phyloP scores from a whole-genome alignment of 208 protist species.

The Phytomonas sp. region DNA sequence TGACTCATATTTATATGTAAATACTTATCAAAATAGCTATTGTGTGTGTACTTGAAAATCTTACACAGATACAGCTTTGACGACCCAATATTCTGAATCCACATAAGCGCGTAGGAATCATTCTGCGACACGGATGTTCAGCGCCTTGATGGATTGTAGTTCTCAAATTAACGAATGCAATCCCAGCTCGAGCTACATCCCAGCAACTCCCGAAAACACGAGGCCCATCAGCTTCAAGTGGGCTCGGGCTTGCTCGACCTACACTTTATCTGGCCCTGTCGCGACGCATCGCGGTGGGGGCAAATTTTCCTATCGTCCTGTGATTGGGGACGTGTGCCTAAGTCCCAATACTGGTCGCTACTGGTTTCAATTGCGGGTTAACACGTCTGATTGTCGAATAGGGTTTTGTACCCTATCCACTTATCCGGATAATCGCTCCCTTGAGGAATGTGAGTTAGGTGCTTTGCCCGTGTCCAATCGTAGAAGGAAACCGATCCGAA shows the following conservation, averaged over 20 bases:
- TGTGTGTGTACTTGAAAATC: not conserved
- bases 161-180: not conserved
- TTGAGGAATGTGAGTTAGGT: slow-evolving; percentile 12
- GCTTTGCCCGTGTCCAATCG: not conserved
- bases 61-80: not conserved
- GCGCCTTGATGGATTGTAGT: not conserved
- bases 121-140: not conserved
- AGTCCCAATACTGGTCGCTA: slow-evolving; percentile 59
- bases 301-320: slow-evolving; percentile 44
- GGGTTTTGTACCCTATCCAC: slow-evolving; percentile 47
- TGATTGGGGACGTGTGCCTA: slow-evolving; percentile 50
- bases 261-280: slow-evolving; percentile 31
- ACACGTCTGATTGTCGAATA: slow-evolving; percentile 64
- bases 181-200: slow-evolving; percentile 21
- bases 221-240: slow-evolving; percentile 55
- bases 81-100: slow-evolving; percentile 10
- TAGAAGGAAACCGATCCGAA: not conserved
- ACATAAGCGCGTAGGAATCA: not conserved
- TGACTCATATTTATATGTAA: not conserved
- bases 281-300: slow-evolving; percentile 54
- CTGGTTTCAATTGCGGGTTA: slow-evolving; percentile 73
- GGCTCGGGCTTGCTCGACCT: slow-evolving; percentile 38
- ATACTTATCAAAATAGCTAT: not conserved
- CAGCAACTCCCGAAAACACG: slow-evolving; percentile 19
- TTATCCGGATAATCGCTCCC: slow-evolving; percentile 26